phyloP scores from a whole-genome alignment of 2,329 filamentous ascomycete species.

The Pseudopyrenochaeta lycopersici region DNA sequence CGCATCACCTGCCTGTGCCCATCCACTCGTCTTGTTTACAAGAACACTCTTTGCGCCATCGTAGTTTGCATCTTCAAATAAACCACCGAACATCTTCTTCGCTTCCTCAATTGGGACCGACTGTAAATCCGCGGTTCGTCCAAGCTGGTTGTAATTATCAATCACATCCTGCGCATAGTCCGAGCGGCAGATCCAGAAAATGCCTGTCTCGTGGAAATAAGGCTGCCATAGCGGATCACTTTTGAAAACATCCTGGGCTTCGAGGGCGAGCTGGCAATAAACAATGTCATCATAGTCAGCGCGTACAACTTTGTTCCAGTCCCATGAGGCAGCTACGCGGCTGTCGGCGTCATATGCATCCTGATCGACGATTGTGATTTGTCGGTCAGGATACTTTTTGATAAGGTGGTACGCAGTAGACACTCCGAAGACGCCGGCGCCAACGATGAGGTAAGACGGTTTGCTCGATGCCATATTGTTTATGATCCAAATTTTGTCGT shows the following conservation, averaged over 20 bases:
- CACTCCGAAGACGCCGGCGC: slow-evolving; percentile 50
- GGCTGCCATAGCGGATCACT: slow-evolving; percentile 65
- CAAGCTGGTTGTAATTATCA: slow-evolving; percentile 60
- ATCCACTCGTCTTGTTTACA: slow-evolving; percentile 69
- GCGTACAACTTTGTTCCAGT: slow-evolving; percentile 77
- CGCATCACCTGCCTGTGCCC: slow-evolving; percentile 69
- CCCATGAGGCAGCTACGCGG: slow-evolving; percentile 70
- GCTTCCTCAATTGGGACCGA: slow-evolving; percentile 60
- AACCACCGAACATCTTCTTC: slow-evolving; percentile 64
- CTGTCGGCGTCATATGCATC: slow-evolving; percentile 42
- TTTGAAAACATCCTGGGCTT: slow-evolving; percentile 71
- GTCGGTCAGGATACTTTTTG: slow-evolving; percentile 52
- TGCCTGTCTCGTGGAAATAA: slow-evolving; percentile 62
- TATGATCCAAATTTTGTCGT: slow-evolving; percentile 21
- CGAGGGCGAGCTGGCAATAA: slow-evolving; percentile 71
- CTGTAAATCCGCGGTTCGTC: slow-evolving; percentile 56
- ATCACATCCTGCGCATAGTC: slow-evolving; percentile 60
- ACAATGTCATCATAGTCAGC: slow-evolving; percentile 72
- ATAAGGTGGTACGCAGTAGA: slow-evolving; percentile 52
- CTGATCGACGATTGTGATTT: slow-evolving; percentile 52
- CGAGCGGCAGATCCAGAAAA: slow-evolving; percentile 54
- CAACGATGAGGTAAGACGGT: slow-evolving; percentile 46
- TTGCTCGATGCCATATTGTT: slow-evolving; percentile 38
- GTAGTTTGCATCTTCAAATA: slow-evolving; percentile 70
- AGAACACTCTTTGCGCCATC: slow-evolving; percentile 66